Evolutionary conservation across 1,284 basidiomycete species (phyloP).

Genomic region (Afroboletus lepidellus): DNA sequence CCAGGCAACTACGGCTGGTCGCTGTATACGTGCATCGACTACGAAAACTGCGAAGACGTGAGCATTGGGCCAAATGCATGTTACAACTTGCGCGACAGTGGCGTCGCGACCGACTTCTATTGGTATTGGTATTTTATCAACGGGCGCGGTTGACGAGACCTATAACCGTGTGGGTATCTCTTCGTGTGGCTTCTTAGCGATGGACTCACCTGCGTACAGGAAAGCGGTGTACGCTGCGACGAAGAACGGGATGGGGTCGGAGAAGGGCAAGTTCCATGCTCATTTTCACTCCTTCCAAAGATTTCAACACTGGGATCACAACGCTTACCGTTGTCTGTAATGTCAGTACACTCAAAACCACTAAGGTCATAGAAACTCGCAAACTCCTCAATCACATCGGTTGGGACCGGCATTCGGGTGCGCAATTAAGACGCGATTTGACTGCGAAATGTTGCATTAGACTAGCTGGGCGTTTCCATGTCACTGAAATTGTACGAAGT

Average conservation of each 20-base stretch:
- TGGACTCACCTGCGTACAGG: not conserved
- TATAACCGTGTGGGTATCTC: not conserved
- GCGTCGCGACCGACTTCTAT: not conserved
- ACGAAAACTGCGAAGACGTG: not conserved
- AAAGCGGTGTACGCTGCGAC: not conserved
- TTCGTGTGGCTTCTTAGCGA: not conserved
- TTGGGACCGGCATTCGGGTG: no score
- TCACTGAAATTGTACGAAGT: no score
- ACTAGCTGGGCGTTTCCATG: no score
- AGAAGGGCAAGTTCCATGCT: not conserved
- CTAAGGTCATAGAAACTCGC: no score
- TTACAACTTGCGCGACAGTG: constrained; percentile 9
- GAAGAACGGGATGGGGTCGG: not conserved
- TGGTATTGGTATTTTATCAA: not conserved
- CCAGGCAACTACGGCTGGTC: not conserved
- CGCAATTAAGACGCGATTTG: no score
- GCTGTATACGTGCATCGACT: constrained; percentile 4
- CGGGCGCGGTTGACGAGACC: not conserved
- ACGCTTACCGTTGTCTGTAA: no score
- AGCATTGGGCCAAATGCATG: not conserved
- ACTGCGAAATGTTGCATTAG: no score
- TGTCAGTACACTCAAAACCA: no score
- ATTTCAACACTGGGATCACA: no score
- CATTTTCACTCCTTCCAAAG: not conserved
- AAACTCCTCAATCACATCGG: no score